These are phyloP conservation scores for Phytophthora podocarpi DNA, from an alignment of 352 stramenopile species.

Conservation along the genomic window DNA sequence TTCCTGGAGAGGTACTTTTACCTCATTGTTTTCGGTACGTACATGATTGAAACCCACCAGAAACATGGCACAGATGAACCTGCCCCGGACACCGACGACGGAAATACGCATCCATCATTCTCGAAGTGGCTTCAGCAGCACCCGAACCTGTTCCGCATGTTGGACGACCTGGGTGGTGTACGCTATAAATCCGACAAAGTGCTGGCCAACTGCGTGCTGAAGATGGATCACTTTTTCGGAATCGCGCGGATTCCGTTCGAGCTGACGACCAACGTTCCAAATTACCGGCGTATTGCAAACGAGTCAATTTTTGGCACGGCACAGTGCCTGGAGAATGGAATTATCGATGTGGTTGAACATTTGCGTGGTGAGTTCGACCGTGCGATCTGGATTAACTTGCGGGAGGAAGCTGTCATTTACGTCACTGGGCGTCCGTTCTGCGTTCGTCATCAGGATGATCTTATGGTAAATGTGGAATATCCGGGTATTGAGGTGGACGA, in stretches of 20 bases:
- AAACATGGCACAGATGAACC: slow-evolving; percentile 10
- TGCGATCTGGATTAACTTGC: slow-evolving; percentile 91
- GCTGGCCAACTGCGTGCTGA: slow-evolving; percentile 81
- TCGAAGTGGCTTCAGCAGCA: slow-evolving; percentile 86
- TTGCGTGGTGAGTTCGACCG: slow-evolving; percentile 62
- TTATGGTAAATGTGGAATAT: slow-evolving; percentile 90
- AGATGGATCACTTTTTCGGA: slow-evolving; percentile 91
- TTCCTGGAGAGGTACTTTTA: slow-evolving; percentile 91
- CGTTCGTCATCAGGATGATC: slow-evolving; percentile 76
- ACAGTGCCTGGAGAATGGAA: slow-evolving; percentile 77
- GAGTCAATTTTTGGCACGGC: slow-evolving; percentile 89
- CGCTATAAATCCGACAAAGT: slow-evolving; percentile 87
- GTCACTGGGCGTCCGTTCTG: slow-evolving; percentile 86
- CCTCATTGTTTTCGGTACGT: slow-evolving; percentile 87
- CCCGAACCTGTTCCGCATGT: slow-evolving; percentile 70
- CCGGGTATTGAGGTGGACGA: slow-evolving; percentile 90
- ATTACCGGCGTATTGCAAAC: slow-evolving; percentile 82
- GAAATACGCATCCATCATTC: slow-evolving; percentile 52
- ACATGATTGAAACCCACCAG: slow-evolving; percentile 58
- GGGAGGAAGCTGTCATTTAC: slow-evolving; percentile 92
- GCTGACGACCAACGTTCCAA: slow-evolving; percentile 76
- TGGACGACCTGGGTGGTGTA: slow-evolving; percentile 79
- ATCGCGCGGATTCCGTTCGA: slow-evolving; percentile 67
- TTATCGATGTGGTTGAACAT: slow-evolving; percentile 68
- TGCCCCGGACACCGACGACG: slow-evolving; percentile 16